Evolutionary conservation across 805 yeast species (phyloP).

Genomic region (Ogataea henricii): DNA sequence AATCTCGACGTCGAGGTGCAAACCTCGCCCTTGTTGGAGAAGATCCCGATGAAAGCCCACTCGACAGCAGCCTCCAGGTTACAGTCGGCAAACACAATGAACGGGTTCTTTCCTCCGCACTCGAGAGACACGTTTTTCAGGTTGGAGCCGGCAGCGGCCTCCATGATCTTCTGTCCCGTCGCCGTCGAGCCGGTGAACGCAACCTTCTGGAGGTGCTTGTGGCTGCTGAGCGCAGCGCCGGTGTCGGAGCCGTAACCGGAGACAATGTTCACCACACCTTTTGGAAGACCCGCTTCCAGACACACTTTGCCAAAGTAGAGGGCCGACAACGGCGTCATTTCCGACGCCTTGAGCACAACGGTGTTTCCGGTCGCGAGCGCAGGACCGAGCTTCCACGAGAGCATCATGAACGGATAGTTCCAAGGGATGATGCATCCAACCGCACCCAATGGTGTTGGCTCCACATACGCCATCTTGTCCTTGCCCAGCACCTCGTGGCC

Average conservation of each 20-base stretch:
- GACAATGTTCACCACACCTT: constrained; percentile 73
- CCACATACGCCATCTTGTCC: constrained; percentile 53
- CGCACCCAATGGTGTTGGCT: constrained; percentile 66
- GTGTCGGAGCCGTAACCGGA: constrained; percentile 72
- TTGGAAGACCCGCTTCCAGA: constrained; percentile 70
- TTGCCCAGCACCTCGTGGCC: constrained; percentile 33
- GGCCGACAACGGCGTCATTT: constrained; percentile 74
- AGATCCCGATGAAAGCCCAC: constrained; percentile 51
- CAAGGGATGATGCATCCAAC: constrained; percentile 83
- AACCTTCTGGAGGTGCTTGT: constrained; percentile 66
- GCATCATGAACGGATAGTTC: constrained; percentile 81
- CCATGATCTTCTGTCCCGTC: constrained; percentile 70
- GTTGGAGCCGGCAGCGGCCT: constrained; percentile 58
- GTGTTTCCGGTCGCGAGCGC: constrained; percentile 77
- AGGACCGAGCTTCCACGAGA: constrained; percentile 78
- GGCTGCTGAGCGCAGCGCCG: constrained; percentile 67
- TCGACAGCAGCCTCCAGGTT: constrained; percentile 53
- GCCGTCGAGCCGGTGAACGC: constrained; percentile 84
- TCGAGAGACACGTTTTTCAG: constrained; percentile 60
- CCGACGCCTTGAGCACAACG: constrained; percentile 70
- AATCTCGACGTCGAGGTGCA: constrained; percentile 51
- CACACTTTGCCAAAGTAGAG: constrained; percentile 61
- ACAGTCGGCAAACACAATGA: constrained; percentile 52
- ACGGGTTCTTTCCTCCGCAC: constrained; percentile 64
- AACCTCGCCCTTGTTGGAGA: constrained; percentile 50